Evolutionary conservation across 1,284 basidiomycete species (phyloP).

Genomic region (Ceratobasidium sp.): DNA sequence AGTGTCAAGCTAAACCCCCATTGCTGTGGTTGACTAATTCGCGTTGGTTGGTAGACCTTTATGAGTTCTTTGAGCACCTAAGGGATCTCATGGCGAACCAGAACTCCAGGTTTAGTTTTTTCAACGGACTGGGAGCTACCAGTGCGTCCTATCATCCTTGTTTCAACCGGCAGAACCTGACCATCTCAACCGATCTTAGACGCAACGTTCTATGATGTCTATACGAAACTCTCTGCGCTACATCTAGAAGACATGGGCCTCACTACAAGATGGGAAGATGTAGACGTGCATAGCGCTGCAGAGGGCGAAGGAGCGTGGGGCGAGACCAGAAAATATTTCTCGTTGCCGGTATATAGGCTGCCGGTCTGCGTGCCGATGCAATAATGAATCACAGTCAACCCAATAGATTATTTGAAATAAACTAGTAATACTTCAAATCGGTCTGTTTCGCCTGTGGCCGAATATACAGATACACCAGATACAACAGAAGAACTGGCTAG

Average conservation of each 20-base stretch:
- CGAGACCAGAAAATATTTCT: slow-evolving; percentile 78
- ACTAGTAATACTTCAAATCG: too few relatives aligned
- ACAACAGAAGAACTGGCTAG: too few relatives aligned
- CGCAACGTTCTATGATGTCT: slow-evolving; percentile 91
- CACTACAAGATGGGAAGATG: slow-evolving; percentile 78
- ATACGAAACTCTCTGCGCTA: slow-evolving; percentile 86
- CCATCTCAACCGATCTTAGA: slow-evolving; percentile 64
- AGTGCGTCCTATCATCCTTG: slow-evolving; percentile 73
- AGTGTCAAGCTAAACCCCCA: slow-evolving; percentile 45
- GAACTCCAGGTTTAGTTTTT: slow-evolving; percentile 91
- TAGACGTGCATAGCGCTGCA: slow-evolving; percentile 68
- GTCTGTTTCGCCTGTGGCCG: too few relatives aligned
- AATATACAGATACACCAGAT: too few relatives aligned
- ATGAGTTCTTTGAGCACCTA: slow-evolving; percentile 85
- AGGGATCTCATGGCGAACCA: slow-evolving; percentile 85
- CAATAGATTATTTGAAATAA: too few relatives aligned
- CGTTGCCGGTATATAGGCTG: slow-evolving; percentile 68
- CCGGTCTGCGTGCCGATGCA: slow-evolving; percentile 49
- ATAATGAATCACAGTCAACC: neutral
- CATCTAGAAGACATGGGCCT: slow-evolving; percentile 88
- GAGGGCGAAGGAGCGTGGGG: slow-evolving; percentile 71
- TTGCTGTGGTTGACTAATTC: neutral
- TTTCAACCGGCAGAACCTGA: neutral
- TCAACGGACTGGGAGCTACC: slow-evolving; percentile 96
- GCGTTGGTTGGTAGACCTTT: slow-evolving; percentile 67